Evolutionary conservation across 495 filamentous ascomycete genomes (phyloP), one percentile per base, ranked within the genome.

Genomic region (Xylaria curta): DNA sequence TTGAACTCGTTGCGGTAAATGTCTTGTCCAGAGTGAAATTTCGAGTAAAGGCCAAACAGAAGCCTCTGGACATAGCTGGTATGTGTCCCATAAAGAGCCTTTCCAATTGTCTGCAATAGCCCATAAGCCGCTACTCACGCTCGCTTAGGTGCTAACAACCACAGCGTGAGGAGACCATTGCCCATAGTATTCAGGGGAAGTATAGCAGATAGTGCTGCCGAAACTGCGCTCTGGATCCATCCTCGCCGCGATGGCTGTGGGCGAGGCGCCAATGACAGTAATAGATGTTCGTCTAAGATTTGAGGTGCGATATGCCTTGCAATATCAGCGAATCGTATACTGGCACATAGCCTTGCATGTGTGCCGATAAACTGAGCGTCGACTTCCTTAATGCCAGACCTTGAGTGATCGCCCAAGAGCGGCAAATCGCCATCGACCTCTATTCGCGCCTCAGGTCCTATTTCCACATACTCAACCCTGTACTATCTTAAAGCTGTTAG

Each of bases 11-110:
- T 79, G 49, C 67, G 71, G 24, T 40, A 31, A 31, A 33, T 12
- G 66, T 69, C 76, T n/a, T 66, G 15, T 13, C 75, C 66, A 38
- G 36, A 26, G 19, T 68, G 28, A 53, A 69, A 70, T 49, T 81
- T 81, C 15, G 81, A 64, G 66, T 81, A 82, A 12, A 81, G 73
- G 24, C 80, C 80, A 60, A 81, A 81, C 6, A 76, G 80, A 54
- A 79, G 51, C 71, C 74, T 75, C 53, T 78, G 78, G 47, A 79
- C 73, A 66, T 49, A n/a, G 12, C 49, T 21, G 17, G 33, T 33
- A 31, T 21, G 38, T 33, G 17, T 10, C 46, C 76, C 76, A 46
- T 82, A 81, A 4, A 78, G 31, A 47, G 56, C 47, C 10, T 24
- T 33, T 46, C 78, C 76, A 62, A 78, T 61, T 54, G 54, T 72